Conservation (phyloP, 225 moss, liverwort and hornwort species). For the Bryum argenteum region DNA sequence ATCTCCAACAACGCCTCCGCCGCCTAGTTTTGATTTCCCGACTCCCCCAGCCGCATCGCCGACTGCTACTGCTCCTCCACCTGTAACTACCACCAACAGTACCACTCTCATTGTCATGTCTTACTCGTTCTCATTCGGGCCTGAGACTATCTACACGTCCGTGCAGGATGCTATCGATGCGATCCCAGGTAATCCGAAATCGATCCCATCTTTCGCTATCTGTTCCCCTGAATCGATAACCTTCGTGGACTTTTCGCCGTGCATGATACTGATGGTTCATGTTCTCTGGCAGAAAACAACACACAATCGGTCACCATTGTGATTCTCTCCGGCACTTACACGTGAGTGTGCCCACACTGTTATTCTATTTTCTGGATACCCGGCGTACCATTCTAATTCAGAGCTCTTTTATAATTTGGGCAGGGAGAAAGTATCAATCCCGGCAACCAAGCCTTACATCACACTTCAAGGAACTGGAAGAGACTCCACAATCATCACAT, state of each 20-base stretch:
- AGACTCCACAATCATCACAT: constrained; percentile 41
- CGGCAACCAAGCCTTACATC: constrained; percentile 51
- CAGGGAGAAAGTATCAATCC: constrained; percentile 61
- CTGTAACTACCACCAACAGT: constrained; percentile 18
- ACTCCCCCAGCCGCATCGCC: constrained; percentile 4
- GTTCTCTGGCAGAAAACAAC: constrained; percentile 35
- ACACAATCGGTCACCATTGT: constrained; percentile 34
- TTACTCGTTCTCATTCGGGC: constrained; percentile 28
- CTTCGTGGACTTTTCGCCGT: not conserved
- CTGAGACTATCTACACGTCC: constrained; percentile 36
- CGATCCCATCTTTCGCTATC: not conserved
- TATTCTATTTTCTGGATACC: constrained; percentile 7
- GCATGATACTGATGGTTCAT: constrained; percentile 13
- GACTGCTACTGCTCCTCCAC: constrained; percentile 6
- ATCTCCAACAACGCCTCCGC: constrained; percentile 17
- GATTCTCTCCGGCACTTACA: constrained; percentile 48
- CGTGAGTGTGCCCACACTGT: constrained; percentile 30
- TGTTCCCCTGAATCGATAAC: not conserved
- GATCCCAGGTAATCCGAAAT: constrained; percentile 32
- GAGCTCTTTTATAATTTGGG: not conserved
- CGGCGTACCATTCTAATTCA: not conserved
- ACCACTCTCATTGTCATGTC: constrained; percentile 35
- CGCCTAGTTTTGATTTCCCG: constrained; percentile 9
- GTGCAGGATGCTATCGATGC: constrained; percentile 65
- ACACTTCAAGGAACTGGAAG: constrained; percentile 59